Evolutionary conservation across 495 filamentous ascomycete species (phyloP), one percentile per base, ranked within the genome.

Genomic region (Aspergillus hancockii): DNA sequence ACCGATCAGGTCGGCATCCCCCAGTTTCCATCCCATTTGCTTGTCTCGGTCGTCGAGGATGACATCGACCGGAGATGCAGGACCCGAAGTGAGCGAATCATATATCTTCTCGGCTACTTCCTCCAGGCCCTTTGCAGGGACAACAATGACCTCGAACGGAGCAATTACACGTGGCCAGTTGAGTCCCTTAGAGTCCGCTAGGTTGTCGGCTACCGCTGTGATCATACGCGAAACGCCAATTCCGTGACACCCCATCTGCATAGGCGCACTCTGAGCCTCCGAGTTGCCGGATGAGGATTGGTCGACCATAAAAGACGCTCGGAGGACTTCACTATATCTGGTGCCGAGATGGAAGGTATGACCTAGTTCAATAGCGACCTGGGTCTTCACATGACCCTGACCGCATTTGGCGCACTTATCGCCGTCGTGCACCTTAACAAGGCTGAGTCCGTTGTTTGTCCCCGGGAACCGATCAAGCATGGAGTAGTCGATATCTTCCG

Each of bases 221-320:
- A 98, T 88, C 71, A 98, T 85, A 31, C 94, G 88, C 1, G 93
- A 96, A 22, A 98, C 82, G 0, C 94, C 94, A 58, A 98, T 97
- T 1, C 94, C 94, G 64, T 98, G 90, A 63, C 95, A 98, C 49
- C 94, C 94, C 93, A 98, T 97, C 54, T 94, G 83, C 72, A 97
- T 81, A 0, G 86, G 76, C 0, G 84, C 79, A 28, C 70, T 71
- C 52, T 72, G 53, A 46, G 70, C 54, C 58, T 67, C 59, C 13
- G 63, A 58, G 16, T 14, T 34, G 19, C 58, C 57, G 10, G 71
- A 61, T 25, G 66, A 47, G 8, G 76, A 55, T 8, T 63, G 54
- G 38, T 75, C 73, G 7, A 75, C 67, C 7, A 76, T 71, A 9
- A 93, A 80, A 4, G 69, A 78, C 1, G 90, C 89, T 23, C 82